A percentile compares a stretch with the other conserved stretches of the same genome.
These are phyloP conservation scores for Aspergillus oerlinghausenensis DNA, from an alignment of 2,329 filamentous ascomycete genomes.

Conservation along the genomic window DNA sequence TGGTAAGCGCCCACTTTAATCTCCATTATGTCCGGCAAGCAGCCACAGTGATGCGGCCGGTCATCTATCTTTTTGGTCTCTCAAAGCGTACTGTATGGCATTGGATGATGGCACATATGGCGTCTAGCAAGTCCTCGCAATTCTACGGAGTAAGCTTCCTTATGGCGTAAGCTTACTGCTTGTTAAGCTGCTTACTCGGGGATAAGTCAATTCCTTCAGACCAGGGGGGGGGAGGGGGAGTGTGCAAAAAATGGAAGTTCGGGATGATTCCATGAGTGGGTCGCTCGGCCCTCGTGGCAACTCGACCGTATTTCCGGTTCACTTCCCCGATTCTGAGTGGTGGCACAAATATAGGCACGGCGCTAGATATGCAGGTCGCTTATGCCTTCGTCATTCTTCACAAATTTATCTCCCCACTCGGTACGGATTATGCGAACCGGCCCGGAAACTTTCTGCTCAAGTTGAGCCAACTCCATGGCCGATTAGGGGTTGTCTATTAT, in stretches of 20 bases:
- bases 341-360: not conserved
- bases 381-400: not conserved
- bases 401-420: not conserved
- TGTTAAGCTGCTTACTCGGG: not conserved
- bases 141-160: not conserved
- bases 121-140: not conserved
- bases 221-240: no score
- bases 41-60: no score
- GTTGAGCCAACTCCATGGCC: not conserved
- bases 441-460: not conserved
- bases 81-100: not conserved
- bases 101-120: not conserved
- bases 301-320: not conserved
- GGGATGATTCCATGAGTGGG: not conserved
- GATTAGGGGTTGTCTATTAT: not conserved
- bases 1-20: not conserved
- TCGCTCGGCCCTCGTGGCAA: not conserved
- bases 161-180: not conserved
- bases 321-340: not conserved
- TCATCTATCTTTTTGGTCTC: not conserved
- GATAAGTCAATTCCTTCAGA: not conserved
- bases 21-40: not conserved
- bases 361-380: not conserved
- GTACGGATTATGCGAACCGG: not conserved
- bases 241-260: not conserved